Percentiles rank a stretch among this genome's conserved stretches.
Evolutionary conservation across 129 eudicot species (phyloP).

Genomic region (Chrysanthemum makinoi): DNA sequence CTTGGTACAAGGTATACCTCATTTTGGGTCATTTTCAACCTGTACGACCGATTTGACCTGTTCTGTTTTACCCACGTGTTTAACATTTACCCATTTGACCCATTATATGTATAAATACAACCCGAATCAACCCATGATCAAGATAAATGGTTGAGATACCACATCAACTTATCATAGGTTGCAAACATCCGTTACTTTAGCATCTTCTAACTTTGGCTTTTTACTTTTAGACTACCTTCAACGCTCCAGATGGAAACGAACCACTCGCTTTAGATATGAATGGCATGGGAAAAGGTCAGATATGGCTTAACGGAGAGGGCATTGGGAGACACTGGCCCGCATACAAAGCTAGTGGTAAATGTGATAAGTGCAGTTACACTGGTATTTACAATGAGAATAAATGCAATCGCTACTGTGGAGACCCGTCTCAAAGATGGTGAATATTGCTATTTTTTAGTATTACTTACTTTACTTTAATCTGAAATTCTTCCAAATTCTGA

Average conservation of each 20-base stretch:
- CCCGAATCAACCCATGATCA: neutral
- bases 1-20: conserved; percentile 87
- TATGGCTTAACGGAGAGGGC: conserved; percentile 74
- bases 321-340: conserved; percentile 85
- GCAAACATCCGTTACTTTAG: no score
- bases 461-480: neutral
- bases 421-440: conserved; percentile 91
- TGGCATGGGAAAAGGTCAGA: conserved; percentile 88
- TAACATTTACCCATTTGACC: neutral
- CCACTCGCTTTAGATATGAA: conserved; percentile 80
- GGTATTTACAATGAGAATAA: conserved; percentile 65
- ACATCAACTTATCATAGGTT: no score
- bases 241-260: conserved; percentile 67
- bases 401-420: conserved; percentile 66
- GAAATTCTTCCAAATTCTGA: conserved; percentile 6
- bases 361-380: conserved; percentile 61
- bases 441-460: neutral
- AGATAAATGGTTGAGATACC: no score
- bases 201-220: no score
- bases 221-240: conserved; percentile 59
- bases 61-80: no score
- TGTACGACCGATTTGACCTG: no score
- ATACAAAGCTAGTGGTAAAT: conserved; percentile 55
- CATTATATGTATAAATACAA: neutral
- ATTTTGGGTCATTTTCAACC: neutral